A percentile compares a stretch with the other conserved stretches of the same genome.
Evolutionary conservation across 495 filamentous ascomycete genomes (phyloP).

Genomic region (Cladorrhinum samala): DNA sequence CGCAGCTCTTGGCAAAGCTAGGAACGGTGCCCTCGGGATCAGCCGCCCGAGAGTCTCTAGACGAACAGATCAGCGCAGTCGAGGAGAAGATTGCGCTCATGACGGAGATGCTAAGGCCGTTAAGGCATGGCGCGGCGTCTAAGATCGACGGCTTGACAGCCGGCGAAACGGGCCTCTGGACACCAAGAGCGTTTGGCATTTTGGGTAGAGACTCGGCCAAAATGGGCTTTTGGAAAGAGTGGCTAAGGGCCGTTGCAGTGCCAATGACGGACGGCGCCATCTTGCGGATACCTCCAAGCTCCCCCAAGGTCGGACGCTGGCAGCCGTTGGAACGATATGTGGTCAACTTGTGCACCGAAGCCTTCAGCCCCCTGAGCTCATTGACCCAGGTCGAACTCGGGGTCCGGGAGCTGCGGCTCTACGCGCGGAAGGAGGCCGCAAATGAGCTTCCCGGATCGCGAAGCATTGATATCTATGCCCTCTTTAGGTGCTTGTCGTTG

Average conservation of each 20-base stretch:
- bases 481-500: conserved; percentile 83
- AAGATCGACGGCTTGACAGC: conserved; percentile 97
- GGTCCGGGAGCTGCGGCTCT: conserved; percentile 83
- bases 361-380: conserved; percentile 81
- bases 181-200: conserved; percentile 88
- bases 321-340: conserved; percentile 95
- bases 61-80: conserved; percentile 90
- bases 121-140: conserved; percentile 87
- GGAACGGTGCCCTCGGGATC: conserved; percentile 75
- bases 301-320: conserved; percentile 90
- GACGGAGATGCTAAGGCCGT: conserved; percentile 88
- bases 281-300: conserved; percentile 76
- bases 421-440: conserved; percentile 83
- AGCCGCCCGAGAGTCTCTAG: conserved; percentile 69
- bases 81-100: conserved; percentile 97
- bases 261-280: conserved; percentile 90
- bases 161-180: conserved; percentile 95
- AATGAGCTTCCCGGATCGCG: conserved; percentile 93
- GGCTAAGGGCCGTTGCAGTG: conserved; percentile 85
- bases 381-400: conserved; percentile 93
- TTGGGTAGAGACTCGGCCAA: conserved; percentile 77
- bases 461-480: conserved; percentile 85
- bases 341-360: conserved; percentile 94
- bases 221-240: conserved; percentile 97
- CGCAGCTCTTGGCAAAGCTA: conserved; percentile 74